Conservation (phyloP, 208 protist species). For the Borovskyia barvae region DNA sequence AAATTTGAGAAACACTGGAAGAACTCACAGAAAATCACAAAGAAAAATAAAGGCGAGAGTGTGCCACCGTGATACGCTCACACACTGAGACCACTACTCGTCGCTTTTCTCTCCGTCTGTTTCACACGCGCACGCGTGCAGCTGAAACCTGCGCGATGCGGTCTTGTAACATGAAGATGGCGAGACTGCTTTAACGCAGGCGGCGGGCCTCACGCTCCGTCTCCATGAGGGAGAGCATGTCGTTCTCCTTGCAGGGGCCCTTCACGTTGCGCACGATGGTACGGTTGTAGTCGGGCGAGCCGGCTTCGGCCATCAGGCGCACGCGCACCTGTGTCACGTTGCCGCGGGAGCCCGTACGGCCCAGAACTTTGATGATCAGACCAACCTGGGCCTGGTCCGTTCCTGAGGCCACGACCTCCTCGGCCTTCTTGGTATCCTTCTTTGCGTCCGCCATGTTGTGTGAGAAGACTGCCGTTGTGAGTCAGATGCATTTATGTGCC, state of each 20-base stretch:
- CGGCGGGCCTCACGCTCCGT: slow-evolving; percentile 99
- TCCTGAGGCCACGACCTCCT: slow-evolving; percentile 72
- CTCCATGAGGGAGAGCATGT: slow-evolving; percentile 99
- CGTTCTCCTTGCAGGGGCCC: slow-evolving; percentile 97
- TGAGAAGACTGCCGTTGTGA: no score
- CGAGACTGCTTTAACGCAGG: slow-evolving; percentile 97
- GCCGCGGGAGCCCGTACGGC: slow-evolving; percentile 99
- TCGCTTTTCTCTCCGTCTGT: no score
- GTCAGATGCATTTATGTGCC: no score
- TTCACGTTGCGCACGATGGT: slow-evolving; percentile 99
- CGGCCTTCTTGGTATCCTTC: slow-evolving; percentile 88
- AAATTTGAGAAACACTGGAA: no score
- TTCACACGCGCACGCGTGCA: no score
- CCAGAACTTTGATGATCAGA: slow-evolving; percentile 97
- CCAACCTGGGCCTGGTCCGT: slow-evolving; percentile 92
- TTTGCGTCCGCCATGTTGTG: slow-evolving; percentile 72
- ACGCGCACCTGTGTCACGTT: slow-evolving; percentile 98
- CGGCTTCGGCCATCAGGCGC: slow-evolving; percentile 91
- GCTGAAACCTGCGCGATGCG: no score
- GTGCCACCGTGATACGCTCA: no score
- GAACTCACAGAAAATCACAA: no score
- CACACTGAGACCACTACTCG: no score
- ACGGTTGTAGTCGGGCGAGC: slow-evolving; percentile 89
- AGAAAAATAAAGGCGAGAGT: no score
- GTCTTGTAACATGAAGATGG: no score